A percentile compares a stretch with the other conserved stretches of the same genome.
Conservation (phyloP, 2,329 filamentous ascomycete genomes). For the Fonsecaea nubica region DNA sequence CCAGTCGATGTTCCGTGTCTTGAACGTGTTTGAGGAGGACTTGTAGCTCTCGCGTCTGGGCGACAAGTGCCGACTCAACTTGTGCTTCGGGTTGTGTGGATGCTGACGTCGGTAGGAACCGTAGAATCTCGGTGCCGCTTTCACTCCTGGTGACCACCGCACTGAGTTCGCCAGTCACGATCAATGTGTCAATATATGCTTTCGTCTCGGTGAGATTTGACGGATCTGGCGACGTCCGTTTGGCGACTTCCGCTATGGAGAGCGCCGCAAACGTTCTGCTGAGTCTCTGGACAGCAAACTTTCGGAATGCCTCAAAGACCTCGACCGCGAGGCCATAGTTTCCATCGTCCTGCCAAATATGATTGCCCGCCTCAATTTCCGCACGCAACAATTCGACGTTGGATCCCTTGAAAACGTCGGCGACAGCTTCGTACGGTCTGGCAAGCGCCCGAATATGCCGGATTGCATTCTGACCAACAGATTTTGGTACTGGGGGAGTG, state of each 20-base stretch:
- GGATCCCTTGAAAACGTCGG: conserved; percentile 68
- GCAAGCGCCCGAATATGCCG: conserved; percentile 65
- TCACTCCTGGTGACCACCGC: conserved; percentile 57
- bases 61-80: conserved; percentile 52
- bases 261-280: conserved; percentile 73
- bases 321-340: conserved; percentile 75
- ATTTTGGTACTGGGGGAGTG: conserved; percentile 61
- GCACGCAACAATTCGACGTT: conserved; percentile 66
- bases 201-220: conserved; percentile 43
- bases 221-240: conserved; percentile 44
- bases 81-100: conserved; percentile 47
- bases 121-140: conserved; percentile 55
- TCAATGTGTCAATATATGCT: conserved; percentile 52
- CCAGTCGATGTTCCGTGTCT: conserved; percentile 62
- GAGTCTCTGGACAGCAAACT: conserved; percentile 76
- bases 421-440: conserved; percentile 74
- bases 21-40: conserved; percentile 59
- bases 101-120: conserved; percentile 56
- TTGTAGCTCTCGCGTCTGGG: conserved; percentile 59
- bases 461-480: conserved; percentile 60
- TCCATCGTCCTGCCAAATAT: conserved; percentile 72
- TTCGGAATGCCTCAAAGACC: conserved; percentile 73
- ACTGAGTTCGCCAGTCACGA: conserved; percentile 58
- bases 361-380: conserved; percentile 66
- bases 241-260: conserved; percentile 58